phyloP scores from a whole-genome alignment of 2,329 filamentous ascomycete genomes.

The Ophiostoma triangulosporum region DNA sequence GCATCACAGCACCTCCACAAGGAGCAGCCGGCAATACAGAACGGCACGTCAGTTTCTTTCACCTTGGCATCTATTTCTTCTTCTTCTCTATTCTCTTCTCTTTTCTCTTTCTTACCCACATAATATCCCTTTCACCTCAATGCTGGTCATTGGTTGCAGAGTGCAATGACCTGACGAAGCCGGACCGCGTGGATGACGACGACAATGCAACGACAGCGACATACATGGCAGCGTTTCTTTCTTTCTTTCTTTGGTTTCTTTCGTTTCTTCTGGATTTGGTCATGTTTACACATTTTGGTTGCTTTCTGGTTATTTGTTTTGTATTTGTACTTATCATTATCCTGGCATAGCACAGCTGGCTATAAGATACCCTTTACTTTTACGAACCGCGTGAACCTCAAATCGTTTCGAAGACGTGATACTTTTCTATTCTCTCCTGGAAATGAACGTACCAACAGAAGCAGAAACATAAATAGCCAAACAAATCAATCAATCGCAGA shows the following conservation, averaged over 20 bases:
- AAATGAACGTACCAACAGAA: too few species aligned
- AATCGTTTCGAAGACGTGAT: too few species aligned
- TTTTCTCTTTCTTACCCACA: neutral
- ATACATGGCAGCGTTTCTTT: neutral
- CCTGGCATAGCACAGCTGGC: neutral
- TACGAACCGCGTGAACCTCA: too few species aligned
- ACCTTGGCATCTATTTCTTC: neutral
- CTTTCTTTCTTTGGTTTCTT: neutral
- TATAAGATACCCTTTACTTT: conserved; percentile 9
- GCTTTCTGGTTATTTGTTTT: neutral
- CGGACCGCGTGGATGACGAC: neutral
- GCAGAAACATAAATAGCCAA: too few species aligned
- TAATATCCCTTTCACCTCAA: neutral
- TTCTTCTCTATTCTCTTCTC: neutral
- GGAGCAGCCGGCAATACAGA: neutral
- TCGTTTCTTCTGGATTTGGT: neutral
- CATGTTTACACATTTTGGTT: neutral
- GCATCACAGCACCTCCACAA: conserved; percentile 5
- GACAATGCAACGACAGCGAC: neutral
- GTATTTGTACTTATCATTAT: neutral
- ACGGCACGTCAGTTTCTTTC: neutral
- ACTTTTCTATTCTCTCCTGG: too few species aligned
- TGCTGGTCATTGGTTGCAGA: conserved; percentile 10
- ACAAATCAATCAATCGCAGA: neutral
- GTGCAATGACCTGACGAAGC: neutral